Percentiles rank a stretch among this genome's conserved stretches.
These are phyloP conservation scores for Arthrobotrys sphaeroides DNA, from an alignment of 2,329 filamentous ascomycete genomes.

Conservation along the genomic window DNA sequence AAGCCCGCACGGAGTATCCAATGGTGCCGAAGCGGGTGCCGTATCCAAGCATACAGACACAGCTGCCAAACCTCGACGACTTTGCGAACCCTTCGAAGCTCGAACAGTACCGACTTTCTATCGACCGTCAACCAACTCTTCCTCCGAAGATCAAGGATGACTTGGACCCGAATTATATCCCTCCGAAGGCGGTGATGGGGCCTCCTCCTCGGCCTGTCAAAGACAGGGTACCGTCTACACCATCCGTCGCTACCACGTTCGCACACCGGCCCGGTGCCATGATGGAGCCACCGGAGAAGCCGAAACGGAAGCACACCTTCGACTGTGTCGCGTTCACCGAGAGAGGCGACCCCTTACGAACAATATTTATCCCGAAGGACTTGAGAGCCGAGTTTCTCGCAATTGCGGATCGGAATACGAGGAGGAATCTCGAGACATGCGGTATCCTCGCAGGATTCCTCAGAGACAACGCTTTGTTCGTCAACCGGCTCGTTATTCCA, in stretches of 20 bases:
- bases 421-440: constrained; percentile 86
- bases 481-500: constrained; percentile 86
- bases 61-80: constrained; percentile 46
- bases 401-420: constrained; percentile 79
- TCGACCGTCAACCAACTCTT: constrained; percentile 38
- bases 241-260: background rate
- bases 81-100: constrained; percentile 50
- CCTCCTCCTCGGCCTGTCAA: constrained; percentile 49
- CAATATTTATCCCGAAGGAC: constrained; percentile 82
- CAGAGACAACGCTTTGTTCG: constrained; percentile 91
- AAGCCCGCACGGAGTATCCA: constrained; percentile 43
- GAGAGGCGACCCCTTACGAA: constrained; percentile 84
- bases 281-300: constrained; percentile 28
- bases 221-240: constrained; percentile 56
- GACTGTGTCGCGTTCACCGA: constrained; percentile 90
- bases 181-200: background rate
- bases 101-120: constrained; percentile 41
- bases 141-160: constrained; percentile 51
- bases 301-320: constrained; percentile 67
- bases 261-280: constrained; percentile 7
- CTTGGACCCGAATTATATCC: constrained; percentile 38
- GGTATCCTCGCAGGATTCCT: constrained; percentile 91
- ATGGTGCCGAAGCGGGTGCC: constrained; percentile 39
- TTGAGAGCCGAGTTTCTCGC: constrained; percentile 79
- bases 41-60: constrained; percentile 15